Evolutionary conservation across 768 basidiomycete genomes (phyloP).

Genomic region (Mycena venus): DNA sequence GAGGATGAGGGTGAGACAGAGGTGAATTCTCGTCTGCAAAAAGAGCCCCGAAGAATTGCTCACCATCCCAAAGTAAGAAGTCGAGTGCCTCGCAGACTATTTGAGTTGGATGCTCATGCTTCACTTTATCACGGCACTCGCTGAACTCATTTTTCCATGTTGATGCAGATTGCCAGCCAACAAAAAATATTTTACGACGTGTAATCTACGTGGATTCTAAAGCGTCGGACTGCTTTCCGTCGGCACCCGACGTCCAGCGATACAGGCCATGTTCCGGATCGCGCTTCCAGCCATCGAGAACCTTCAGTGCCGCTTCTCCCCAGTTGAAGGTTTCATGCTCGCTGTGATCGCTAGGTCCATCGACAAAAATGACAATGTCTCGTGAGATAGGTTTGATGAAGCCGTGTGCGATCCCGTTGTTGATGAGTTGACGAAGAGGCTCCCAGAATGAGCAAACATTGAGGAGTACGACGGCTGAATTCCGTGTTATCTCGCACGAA

Average conservation of each 20-base stretch:
- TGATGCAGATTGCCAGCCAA: too few species aligned
- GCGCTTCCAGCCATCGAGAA: slow-evolving; percentile 72
- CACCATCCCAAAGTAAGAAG: too few species aligned
- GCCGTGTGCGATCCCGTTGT: slow-evolving; percentile 73
- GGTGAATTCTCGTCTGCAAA: too few species aligned
- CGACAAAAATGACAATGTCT: slow-evolving; percentile 78
- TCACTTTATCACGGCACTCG: too few species aligned
- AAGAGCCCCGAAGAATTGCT: too few species aligned
- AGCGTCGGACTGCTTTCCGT: slow-evolving; percentile 39
- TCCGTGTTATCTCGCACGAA: not conserved
- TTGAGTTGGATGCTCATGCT: too few species aligned
- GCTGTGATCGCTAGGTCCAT: slow-evolving; percentile 69
- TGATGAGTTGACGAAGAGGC: slow-evolving; percentile 82
- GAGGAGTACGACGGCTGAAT: slow-evolving; percentile 83
- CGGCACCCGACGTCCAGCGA: slow-evolving; percentile 62
- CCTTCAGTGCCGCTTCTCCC: slow-evolving; percentile 78
- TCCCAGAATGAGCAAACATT: slow-evolving; percentile 90
- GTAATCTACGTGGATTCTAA: slow-evolving; percentile 24
- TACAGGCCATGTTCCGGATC: slow-evolving; percentile 51
- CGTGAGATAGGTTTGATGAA: slow-evolving; percentile 80
- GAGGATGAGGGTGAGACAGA: too few species aligned
- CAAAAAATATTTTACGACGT: not conserved
- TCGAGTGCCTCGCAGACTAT: too few species aligned
- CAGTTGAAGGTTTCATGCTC: slow-evolving; percentile 80
- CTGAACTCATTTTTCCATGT: too few species aligned